Base-by-base conservation (phyloP, 495 filamentous ascomycete genomes). In the Tirmania nivea region DNA sequence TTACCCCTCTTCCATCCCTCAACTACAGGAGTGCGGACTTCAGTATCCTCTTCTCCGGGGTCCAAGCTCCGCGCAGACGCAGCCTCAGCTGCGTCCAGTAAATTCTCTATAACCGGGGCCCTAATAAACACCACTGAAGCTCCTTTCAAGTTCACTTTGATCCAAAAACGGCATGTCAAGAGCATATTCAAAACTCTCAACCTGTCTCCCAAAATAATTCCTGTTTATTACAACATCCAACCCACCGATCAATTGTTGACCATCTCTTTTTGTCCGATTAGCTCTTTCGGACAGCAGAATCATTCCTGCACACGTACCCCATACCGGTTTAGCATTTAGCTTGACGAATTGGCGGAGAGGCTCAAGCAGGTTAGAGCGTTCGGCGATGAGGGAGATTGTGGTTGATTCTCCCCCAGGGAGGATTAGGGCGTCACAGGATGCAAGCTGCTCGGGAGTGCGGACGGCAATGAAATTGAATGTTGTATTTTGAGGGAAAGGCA, bases 371-470 rank as follows among this genome's bases (percentile, higher is more conserved):
- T 80, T 78, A 2, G 81, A 81, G 49, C 88, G 75, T 17, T 75
- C 77, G 10, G 90, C 90, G 16, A 96, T 83, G 16, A 97, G 74
- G 3, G 87, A 84, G 62, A 97, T 88, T 7, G 88, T 82, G 5
- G 90, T 97, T 64, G 85, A 93, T 63, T 97, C 90, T 55, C 90
- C 92, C 45, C 90, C 90, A 7, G 92, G 90, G 56, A 97, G 74
- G 59, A 97, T 77, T 19, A 97, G 72, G 2, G 80, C 90, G 63
- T 87, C 78, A 69, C 87, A 94, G 60, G 55, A 60, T 10, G 71
- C 69, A 12, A 97, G 74, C 56, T 94, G 75, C 10, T 71, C 66
- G 16, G 76, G 66, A 34, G 80, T 96, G 52, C 88, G 83, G 49
- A 97, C 81, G 64, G 93, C 82, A 57, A 78, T 69, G 65, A 87